Evolutionary conservation across 1,284 basidiomycete species (phyloP), one percentile per base, ranked within the genome.

Genomic region (Ustilago loliicola): DNA sequence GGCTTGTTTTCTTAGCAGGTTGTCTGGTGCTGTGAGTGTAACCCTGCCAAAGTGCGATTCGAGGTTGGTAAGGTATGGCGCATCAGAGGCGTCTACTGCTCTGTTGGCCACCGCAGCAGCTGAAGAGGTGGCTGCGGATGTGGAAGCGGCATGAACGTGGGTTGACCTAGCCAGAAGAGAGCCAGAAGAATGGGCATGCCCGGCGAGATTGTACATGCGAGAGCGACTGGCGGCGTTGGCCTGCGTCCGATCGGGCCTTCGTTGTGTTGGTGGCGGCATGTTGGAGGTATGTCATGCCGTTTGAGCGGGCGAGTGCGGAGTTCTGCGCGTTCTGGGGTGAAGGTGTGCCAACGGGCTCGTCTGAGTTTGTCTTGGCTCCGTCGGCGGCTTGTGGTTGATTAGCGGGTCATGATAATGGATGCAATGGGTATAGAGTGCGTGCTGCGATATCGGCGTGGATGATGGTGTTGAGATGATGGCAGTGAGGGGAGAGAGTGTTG

Each of bases 11-110:
- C 79, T 55, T 25, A 83, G 61, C 32, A 85, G 76, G 36, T 85
- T 85, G 66, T 85, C 83, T n/a, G 83, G 83, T 0, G 83, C 83
- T 5, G 81, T 84, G 19, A 85, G 74, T 3, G 83, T 85, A 38
- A 84, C 72, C 25, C 83, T 63, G 19, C 83, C 83, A 21, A 79
- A 73, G 53, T 83, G 80, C 17, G 68, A 73, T 42, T 83, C 83
- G 47, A 80, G 58, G 27, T 82, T 79, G 21, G 82, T 79, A 15
- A 84, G 80, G 40, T 79, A 81, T 3, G 83, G 83, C 11, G 80
- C 81, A 29, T 80, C 79, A 17, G 72, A 29, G 23, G 76, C 76
- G 8, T 74, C 66, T 3, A 69, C 72, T 10, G 42, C 55, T 38
- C 66, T 53, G 10, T 25, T 19, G 9, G 53, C n/a, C 0, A 45